These are phyloP conservation scores for Phytopythium mirpurense DNA, from an alignment of 352 stramenopile species.

Conservation along the genomic window DNA sequence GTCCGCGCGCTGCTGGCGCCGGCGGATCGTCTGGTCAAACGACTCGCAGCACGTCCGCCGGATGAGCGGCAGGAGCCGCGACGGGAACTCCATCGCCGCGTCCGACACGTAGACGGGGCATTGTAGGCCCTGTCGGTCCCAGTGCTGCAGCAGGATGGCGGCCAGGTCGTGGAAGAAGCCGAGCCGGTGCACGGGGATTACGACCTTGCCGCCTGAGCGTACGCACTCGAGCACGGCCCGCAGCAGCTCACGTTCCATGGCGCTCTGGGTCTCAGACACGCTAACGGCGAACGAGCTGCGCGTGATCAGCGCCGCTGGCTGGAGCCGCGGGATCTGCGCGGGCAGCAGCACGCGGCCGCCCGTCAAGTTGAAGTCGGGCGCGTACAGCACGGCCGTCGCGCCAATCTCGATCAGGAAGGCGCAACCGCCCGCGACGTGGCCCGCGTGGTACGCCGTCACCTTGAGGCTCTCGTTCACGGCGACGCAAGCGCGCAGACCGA, in stretches of 20 bases:
- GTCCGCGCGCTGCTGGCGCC: neutral
- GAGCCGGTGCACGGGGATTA: constrained; percentile 71
- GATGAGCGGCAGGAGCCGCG: constrained; percentile 52
- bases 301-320: constrained; percentile 54
- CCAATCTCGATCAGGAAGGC: constrained; percentile 76
- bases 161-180: constrained; percentile 82
- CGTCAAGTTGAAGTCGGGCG: constrained; percentile 76
- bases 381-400: constrained; percentile 60
- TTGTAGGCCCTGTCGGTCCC: constrained; percentile 30
- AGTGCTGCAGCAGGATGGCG: constrained; percentile 69
- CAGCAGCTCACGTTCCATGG: constrained; percentile 78
- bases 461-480: constrained; percentile 64
- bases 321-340: constrained; percentile 59
- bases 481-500: constrained; percentile 49
- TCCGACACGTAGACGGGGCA: constrained; percentile 72
- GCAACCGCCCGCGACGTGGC: constrained; percentile 73
- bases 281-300: constrained; percentile 75
- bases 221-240: constrained; percentile 78
- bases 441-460: constrained; percentile 76
- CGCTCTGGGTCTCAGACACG: constrained; percentile 74
- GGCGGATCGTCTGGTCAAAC: constrained; percentile 17
- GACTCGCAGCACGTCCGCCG: constrained; percentile 51
- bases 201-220: constrained; percentile 70
- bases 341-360: constrained; percentile 66
- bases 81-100: constrained; percentile 49